Percentiles rank a stretch among this genome's conserved stretches.
phyloP scores from a whole-genome alignment of 75 land plant species.

The Cryptomeria japonica region DNA sequence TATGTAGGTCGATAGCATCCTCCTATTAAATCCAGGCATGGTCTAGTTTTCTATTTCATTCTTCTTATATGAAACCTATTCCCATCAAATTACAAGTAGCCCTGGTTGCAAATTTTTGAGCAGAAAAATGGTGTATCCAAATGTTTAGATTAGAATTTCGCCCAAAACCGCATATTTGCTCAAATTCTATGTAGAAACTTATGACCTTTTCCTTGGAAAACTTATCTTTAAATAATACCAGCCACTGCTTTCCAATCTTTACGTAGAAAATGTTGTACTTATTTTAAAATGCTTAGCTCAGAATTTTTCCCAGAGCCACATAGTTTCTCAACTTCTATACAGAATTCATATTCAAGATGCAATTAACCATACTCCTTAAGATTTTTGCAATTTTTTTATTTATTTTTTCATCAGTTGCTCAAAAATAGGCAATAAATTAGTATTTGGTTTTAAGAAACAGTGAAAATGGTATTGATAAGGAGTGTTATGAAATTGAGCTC shows the following conservation, averaged over 20 bases:
- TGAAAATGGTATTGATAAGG: neutral
- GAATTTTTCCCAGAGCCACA: neutral
- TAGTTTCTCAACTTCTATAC: neutral
- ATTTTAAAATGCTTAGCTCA: neutral
- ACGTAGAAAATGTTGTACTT: neutral
- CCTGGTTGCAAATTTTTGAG: neutral
- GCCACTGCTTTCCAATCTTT: neutral
- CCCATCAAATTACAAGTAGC: neutral
- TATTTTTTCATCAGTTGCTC: neutral
- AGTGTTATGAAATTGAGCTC: neutral
- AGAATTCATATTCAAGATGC: neutral
- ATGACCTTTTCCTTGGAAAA: neutral
- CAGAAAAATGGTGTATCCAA: too few species aligned
- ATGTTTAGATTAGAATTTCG: neutral
- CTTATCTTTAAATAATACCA: neutral
- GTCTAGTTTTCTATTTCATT: neutral
- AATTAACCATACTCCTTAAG: neutral
- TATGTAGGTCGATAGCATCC: neutral
- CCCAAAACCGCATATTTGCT: too few species aligned
- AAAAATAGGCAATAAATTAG: neutral
- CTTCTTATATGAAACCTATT: neutral
- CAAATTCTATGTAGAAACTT: neutral
- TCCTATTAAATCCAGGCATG: neutral
- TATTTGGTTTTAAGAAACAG: neutral
- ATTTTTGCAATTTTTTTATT: neutral